A percentile compares a stretch with the other conserved stretches of the same genome.
phyloP scores from a whole-genome alignment of 371 early-diverging fungal species.

The Coemansia sp. region DNA sequence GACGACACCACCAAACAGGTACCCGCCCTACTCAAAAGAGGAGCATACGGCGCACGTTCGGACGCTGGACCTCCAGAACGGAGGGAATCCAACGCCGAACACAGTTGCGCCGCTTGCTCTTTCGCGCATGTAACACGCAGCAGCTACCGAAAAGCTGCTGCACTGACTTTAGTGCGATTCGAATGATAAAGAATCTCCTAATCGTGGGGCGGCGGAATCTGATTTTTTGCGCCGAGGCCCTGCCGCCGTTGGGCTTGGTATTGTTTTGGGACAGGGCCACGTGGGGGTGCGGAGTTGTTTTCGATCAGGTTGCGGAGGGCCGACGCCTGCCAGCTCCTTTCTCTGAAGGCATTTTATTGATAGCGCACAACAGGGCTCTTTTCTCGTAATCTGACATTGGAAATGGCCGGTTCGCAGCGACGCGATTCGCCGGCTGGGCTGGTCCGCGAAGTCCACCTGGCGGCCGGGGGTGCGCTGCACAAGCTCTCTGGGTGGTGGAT shows the following conservation, averaged over 20 bases:
- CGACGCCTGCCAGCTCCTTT: no score
- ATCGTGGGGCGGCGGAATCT: background rate
- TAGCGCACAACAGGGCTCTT: no score
- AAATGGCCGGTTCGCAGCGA: slow-evolving; percentile 29
- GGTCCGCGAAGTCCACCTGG: slow-evolving; percentile 32
- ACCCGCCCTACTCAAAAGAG: slow-evolving; percentile 50
- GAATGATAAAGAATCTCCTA: slow-evolving; percentile 15
- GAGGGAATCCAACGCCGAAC: slow-evolving; percentile 19
- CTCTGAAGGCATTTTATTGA: no score
- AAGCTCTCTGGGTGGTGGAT: slow-evolving; percentile 61
- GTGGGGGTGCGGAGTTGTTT: slow-evolving; percentile 2
- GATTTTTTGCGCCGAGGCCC: slow-evolving; percentile 1
- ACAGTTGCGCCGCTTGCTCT: slow-evolving; percentile 33
- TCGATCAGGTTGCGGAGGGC: background rate
- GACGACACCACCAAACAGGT: slow-evolving; percentile 29
- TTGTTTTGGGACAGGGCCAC: slow-evolving; percentile 14
- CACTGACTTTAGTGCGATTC: slow-evolving; percentile 40
- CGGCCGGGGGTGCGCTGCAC: slow-evolving; percentile 36
- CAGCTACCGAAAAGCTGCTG: slow-evolving; percentile 26
- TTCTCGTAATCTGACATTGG: background rate
- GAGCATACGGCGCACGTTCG: slow-evolving; percentile 34
- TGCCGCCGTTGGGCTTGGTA: no score
- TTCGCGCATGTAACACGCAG: slow-evolving; percentile 46
- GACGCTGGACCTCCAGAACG: slow-evolving; percentile 44
- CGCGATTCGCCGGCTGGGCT: slow-evolving; percentile 10